A percentile compares a stretch with the other conserved stretches of the same genome.
These are phyloP conservation scores for Pharnaceum exiguum DNA, from an alignment of 148 eudicot species.

Conservation along the genomic window DNA sequence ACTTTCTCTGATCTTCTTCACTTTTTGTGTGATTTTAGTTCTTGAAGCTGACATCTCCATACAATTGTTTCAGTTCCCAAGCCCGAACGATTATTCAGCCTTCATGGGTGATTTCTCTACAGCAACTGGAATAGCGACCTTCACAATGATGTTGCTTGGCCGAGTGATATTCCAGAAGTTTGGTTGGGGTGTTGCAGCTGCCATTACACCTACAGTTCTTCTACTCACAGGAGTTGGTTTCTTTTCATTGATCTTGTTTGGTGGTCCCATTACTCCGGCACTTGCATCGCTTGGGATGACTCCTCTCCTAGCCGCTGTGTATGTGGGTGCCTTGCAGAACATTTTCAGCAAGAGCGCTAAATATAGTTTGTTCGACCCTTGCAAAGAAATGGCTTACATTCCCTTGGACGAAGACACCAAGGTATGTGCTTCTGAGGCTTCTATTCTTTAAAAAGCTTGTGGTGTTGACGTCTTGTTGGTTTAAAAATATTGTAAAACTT, in stretches of 20 bases:
- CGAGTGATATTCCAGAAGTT: slow-evolving; percentile 92
- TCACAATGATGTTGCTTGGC: slow-evolving; percentile 91
- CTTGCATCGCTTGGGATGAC: slow-evolving; percentile 76
- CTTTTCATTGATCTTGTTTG: slow-evolving; percentile 86
- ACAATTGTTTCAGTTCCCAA: slow-evolving; percentile 82
- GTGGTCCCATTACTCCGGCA: slow-evolving; percentile 64
- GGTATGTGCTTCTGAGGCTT: slow-evolving; percentile 38
- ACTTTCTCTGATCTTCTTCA: neutral
- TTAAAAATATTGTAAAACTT: neutral
- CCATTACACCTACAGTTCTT: slow-evolving; percentile 90
- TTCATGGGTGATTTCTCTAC: slow-evolving; percentile 99
- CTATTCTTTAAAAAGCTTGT: neutral
- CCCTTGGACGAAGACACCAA: slow-evolving; percentile 98
- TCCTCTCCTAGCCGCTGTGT: slow-evolving; percentile 95
- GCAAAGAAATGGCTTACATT: slow-evolving; percentile 99
- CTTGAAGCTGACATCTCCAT: neutral
- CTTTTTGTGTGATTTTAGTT: neutral
- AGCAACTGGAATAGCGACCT: slow-evolving; percentile 93
- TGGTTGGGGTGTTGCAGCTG: slow-evolving; percentile 99
- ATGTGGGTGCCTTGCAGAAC: slow-evolving; percentile 95
- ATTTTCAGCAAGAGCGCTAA: slow-evolving; percentile 99
- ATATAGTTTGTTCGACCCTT: slow-evolving; percentile 96
- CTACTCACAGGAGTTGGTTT: slow-evolving; percentile 88
- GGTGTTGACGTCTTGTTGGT: neutral
- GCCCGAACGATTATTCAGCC: slow-evolving; percentile 93